These are phyloP conservation scores for Neurospora pannonica DNA, from an alignment of 495 filamentous ascomycete species.

Conservation along the genomic window DNA sequence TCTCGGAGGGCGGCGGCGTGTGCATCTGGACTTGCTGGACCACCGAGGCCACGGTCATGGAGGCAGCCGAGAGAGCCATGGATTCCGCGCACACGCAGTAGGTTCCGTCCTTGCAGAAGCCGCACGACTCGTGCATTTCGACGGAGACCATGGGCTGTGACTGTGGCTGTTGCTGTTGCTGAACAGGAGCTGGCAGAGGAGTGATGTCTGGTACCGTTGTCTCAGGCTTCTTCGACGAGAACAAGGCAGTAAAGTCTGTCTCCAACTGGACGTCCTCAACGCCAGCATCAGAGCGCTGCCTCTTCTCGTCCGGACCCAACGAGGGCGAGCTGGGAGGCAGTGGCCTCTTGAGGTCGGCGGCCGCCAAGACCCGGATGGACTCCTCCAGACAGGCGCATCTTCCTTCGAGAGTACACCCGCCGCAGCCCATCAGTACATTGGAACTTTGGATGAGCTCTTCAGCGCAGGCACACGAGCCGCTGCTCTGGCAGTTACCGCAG, in stretches of 20 bases:
- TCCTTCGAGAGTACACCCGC: constrained; percentile 47
- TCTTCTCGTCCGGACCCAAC: constrained; percentile 47
- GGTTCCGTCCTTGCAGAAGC: constrained; percentile 80
- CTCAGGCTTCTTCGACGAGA: constrained; percentile 29
- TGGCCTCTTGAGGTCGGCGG: constrained; percentile 32
- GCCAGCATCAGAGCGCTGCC: constrained; percentile 27
- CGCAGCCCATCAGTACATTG: constrained; percentile 45
- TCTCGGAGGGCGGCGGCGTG: constrained; percentile 63
- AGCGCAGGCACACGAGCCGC: constrained; percentile 43
- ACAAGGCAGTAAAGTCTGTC: constrained; percentile 64
- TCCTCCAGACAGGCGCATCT: constrained; percentile 68
- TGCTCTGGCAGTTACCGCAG: constrained; percentile 43
- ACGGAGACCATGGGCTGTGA: constrained; percentile 18
- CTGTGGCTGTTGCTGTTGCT: constrained; percentile 8
- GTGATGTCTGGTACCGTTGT: constrained; percentile 2
- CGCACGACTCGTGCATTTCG: constrained; percentile 54
- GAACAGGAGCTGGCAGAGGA: constrained; percentile 5
- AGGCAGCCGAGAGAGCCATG: constrained; percentile 28
- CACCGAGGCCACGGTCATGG: constrained; percentile 13
- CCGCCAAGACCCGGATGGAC: constrained; percentile 29
- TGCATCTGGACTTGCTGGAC: constrained; percentile 46
- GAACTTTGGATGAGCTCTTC: constrained; percentile 35
- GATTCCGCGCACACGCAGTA: constrained; percentile 79
- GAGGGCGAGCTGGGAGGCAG: constrained; percentile 27
- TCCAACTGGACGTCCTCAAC: constrained; percentile 37